Base-by-base conservation (phyloP, 129 eudicot genomes). In the Heracleum sosnowskyi region DNA sequence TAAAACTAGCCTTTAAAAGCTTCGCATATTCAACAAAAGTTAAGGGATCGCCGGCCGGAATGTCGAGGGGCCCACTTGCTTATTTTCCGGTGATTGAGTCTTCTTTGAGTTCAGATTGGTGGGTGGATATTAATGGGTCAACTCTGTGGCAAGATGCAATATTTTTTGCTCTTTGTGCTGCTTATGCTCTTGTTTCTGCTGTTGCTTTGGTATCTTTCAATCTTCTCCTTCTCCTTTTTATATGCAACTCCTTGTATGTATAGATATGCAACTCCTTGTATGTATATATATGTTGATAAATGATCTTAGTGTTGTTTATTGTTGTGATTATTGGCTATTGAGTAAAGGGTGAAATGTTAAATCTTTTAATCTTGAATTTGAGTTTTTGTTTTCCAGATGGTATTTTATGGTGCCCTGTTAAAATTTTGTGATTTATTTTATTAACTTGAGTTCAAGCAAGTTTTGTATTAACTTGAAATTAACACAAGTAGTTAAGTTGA, bases 81-180 rank as follows among this genome's bases (percentile, higher is more conserved):
- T 44, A 6, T 26, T 34, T 74, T n/a, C 60, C 57, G 77, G 29
- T 36, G 28, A 42, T 72, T 10, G 34, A 1, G 15, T 29, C 36
- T 45, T 78, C 53, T 7, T 62, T 47, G 57, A 3, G 78, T 68
- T 46, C 69, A n/a, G 60, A 42, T 73, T 87, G 90, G 90, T 87
- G 90, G 90, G 80, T 84, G 44, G 72, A 81, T 78, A 76, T 84
- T 62, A 84, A 87, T 26, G 86, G 82, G 79, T 87, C 91, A 17
- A 76, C 80, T 37, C 44, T 49, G 31, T 87, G 88, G 88, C 91
- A 87, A 78, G 88, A 87, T 82, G 85, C 79, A 41, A 85, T 87
- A 76, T 87, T 87, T 81, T 84, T 60, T 84, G 26, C 88, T 18
- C 88, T 87, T 18, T 84, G 81, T 80, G 86, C 86, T 77, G 74